A percentile compares a stretch with the other conserved stretches of the same genome.
These are phyloP conservation scores for Globisporangium emineosum DNA, from an alignment of 352 stramenopile species.

Conservation along the genomic window DNA sequence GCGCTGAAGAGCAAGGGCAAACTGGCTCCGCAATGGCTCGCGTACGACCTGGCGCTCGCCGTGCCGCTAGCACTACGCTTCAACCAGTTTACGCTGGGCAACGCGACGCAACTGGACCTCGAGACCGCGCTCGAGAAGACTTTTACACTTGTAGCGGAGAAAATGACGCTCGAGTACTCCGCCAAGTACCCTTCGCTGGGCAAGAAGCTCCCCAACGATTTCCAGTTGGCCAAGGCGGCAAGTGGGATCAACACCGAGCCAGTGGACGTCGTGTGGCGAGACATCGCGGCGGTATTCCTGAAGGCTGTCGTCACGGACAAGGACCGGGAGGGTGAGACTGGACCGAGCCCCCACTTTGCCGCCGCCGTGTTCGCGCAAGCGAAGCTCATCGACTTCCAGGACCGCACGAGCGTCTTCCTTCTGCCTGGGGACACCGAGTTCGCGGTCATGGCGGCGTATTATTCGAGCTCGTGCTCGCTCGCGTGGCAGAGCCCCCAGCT, in stretches of 20 bases:
- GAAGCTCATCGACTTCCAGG: conserved; percentile 4
- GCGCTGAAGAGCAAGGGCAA: neutral
- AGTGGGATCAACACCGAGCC: neutral
- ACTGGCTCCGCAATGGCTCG: neutral
- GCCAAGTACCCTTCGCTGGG: neutral
- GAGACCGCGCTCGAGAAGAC: neutral
- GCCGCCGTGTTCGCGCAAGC: neutral
- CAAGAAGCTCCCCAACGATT: conserved; percentile 1
- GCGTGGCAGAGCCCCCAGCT: neutral
- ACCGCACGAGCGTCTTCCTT: neutral
- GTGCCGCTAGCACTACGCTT: neutral
- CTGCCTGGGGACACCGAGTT: neutral
- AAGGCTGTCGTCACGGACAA: neutral
- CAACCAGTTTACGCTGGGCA: neutral
- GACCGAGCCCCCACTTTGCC: conserved; percentile 1
- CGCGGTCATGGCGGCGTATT: neutral
- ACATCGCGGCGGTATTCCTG: neutral
- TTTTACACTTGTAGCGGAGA: neutral
- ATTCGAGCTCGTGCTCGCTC: neutral
- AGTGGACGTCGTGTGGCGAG: neutral
- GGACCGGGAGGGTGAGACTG: too few species aligned
- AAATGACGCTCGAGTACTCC: neutral
- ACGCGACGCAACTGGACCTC: neutral
- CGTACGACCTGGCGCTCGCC: conserved; percentile 2
- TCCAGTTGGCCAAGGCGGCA: conserved; percentile 1